Base-by-base conservation (phyloP, 306 rosid genomes). In the Sicyos edulis region DNA sequence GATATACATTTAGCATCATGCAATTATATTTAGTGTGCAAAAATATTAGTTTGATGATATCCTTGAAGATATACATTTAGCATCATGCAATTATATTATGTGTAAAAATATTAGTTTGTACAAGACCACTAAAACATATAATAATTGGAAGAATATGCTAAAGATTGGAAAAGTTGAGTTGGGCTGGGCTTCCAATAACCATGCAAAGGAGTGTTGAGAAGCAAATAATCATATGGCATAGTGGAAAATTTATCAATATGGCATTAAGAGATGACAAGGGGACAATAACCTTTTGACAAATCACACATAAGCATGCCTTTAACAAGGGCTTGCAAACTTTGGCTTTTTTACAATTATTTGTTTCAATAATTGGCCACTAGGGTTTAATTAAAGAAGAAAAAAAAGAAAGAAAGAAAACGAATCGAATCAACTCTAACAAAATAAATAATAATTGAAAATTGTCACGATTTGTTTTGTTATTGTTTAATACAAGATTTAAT, bases 321-420 rank as follows among this genome's bases (percentile, higher is more conserved):
- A 58, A 8, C 0, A 32, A 14, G 12, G 21, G 21, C 20, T 13
- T 60, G 2, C 45, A 6, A 59, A 12, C 44, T 59, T 59, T 60
- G 67, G 13, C 20, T 60, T 45, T 60, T 60, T 32, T 12, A 7
- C 67, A 60, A 60, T 60, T 60, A 60, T 58, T 56, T 58, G 40
- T 58, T 22, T 5, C 40, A 58, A 58, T 58, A 58, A 58, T 60
- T 29, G 13, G 7, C 45, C 67, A 60, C 47, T 60, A 60, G 12
- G 44, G 6, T 59, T 17, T 24, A 10, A 3, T n/a, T n/a, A n/a
- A n/a, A n/a, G n/a, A n/a, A n/a, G n/a, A n/a, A n/a, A n/a, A n/a
- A n/a, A 22, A 3, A 22, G 13, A 21, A 57, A 9, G 1, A 22
- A 57, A 9, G 24, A 58, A 0, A 10, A 22, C 3, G 63, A 22